phyloP scores from a whole-genome alignment of 345 rosid species.

The Rhodomyrtus tomentosa region DNA sequence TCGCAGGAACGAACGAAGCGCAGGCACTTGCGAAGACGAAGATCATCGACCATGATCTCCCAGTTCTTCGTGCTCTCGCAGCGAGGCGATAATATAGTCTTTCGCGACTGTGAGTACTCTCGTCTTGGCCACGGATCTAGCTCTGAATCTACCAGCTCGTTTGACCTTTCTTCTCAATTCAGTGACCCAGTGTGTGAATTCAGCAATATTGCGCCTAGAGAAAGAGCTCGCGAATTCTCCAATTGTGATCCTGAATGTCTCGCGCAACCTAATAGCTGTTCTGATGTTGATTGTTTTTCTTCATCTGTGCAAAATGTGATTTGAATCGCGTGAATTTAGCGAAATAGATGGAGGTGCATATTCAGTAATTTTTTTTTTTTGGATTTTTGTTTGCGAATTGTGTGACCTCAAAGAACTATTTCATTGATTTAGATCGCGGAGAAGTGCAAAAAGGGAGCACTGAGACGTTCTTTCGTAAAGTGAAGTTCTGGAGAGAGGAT shows the following conservation, averaged over 20 bases:
- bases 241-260: neutral
- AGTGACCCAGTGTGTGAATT: neutral
- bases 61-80: conserved; percentile 96
- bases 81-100: conserved; percentile 95
- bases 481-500: conserved; percentile 97
- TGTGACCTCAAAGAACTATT: neutral
- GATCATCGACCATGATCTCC: conserved; percentile 58
- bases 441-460: conserved; percentile 88
- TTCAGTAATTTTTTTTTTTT: neutral
- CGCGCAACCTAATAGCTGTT: neutral
- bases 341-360: neutral
- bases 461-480: conserved; percentile 92
- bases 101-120: conserved; percentile 76
- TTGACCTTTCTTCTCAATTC: neutral
- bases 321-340: neutral
- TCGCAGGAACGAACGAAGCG: neutral
- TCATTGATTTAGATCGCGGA: conserved; percentile 53
- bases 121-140: neutral
- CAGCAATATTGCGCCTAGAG: neutral
- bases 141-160: neutral
- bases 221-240: neutral
- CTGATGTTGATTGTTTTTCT: neutral
- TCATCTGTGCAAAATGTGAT: neutral
- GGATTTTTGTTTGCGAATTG: neutral
- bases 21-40: neutral